Percentiles rank a stretch among this genome's conserved stretches.
Evolutionary conservation across 169 alveolate species (phyloP).

Genomic region (Cystoisospora suis): DNA sequence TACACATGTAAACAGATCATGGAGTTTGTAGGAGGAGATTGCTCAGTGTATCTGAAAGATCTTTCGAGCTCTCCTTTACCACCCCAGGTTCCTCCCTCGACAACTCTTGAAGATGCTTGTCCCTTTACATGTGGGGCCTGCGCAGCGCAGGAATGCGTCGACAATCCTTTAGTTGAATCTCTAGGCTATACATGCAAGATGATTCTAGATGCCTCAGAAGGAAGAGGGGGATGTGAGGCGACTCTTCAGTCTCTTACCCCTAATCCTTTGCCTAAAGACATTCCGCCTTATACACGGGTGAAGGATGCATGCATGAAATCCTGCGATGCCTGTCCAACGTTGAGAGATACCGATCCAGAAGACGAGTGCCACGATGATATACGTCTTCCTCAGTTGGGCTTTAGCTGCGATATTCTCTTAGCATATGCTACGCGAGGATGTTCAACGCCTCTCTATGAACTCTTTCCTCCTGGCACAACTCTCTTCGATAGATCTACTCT

Average conservation of each 20-base stretch:
- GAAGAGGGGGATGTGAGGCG: slow-evolving; percentile 68
- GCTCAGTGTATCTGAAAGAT: slow-evolving; percentile 40
- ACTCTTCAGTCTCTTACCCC: not conserved
- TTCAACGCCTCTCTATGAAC: slow-evolving; percentile 50
- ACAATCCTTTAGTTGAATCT: slow-evolving; percentile 69
- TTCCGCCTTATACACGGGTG: slow-evolving; percentile 68
- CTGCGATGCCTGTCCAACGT: slow-evolving; percentile 27
- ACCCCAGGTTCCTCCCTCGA: slow-evolving; percentile 52
- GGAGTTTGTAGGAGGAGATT: slow-evolving; percentile 53
- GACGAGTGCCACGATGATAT: slow-evolving; percentile 71
- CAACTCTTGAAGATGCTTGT: slow-evolving; percentile 61
- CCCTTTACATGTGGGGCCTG: slow-evolving; percentile 68
- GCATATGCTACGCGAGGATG: slow-evolving; percentile 56
- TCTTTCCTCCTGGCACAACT: slow-evolving; percentile 55
- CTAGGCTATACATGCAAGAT: slow-evolving; percentile 73
- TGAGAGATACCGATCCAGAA: slow-evolving; percentile 27
- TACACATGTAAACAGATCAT: slow-evolving; percentile 61
- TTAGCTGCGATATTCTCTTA: slow-evolving; percentile 70
- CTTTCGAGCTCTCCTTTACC: slow-evolving; percentile 63
- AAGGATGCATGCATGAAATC: slow-evolving; percentile 68
- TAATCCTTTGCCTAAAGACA: slow-evolving; percentile 33
- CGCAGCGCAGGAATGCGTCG: slow-evolving; percentile 38
- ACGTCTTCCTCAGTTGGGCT: slow-evolving; percentile 71
- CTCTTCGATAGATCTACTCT: not conserved
- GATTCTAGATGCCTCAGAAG: slow-evolving; percentile 57